Percentiles rank a stretch among this genome's conserved stretches.
Conservation (phyloP, 2,329 filamentous ascomycete genomes). For the Fusarium gaditjirri region DNA sequence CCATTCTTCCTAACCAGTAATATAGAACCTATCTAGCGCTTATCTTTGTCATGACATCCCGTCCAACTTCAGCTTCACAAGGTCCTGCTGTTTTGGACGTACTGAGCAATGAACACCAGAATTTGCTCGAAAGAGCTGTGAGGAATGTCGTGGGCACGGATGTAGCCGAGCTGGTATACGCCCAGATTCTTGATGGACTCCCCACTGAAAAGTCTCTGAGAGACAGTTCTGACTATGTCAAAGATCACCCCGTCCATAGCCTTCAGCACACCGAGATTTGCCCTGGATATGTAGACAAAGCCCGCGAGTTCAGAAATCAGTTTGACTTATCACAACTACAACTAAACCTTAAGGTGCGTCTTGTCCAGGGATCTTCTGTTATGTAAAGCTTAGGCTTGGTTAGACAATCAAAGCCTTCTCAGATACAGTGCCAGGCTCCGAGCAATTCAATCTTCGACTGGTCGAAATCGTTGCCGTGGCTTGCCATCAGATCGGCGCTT, state of each 20-base stretch:
- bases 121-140: background rate
- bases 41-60: background rate
- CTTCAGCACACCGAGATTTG: background rate
- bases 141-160: background rate
- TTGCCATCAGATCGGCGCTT: constrained; percentile 24
- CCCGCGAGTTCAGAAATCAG: background rate
- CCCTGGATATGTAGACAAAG: constrained; percentile 9
- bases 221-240: background rate
- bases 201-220: background rate
- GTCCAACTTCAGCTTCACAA: background rate
- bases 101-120: background rate
- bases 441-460: background rate
- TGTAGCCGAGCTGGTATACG: background rate
- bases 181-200: constrained; percentile 25
- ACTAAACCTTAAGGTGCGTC: rapidly evolving
- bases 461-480: constrained; percentile 8
- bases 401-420: background rate
- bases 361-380: rapidly evolving
- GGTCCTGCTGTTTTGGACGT: rapidly evolving
- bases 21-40: background rate
- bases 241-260: background rate
- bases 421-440: background rate
- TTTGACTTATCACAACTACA: background rate
- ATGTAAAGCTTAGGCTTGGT: rapidly evolving
- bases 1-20: no score